Conservation (phyloP, 305 asterid genomes). For the Solanum chacoense region DNA sequence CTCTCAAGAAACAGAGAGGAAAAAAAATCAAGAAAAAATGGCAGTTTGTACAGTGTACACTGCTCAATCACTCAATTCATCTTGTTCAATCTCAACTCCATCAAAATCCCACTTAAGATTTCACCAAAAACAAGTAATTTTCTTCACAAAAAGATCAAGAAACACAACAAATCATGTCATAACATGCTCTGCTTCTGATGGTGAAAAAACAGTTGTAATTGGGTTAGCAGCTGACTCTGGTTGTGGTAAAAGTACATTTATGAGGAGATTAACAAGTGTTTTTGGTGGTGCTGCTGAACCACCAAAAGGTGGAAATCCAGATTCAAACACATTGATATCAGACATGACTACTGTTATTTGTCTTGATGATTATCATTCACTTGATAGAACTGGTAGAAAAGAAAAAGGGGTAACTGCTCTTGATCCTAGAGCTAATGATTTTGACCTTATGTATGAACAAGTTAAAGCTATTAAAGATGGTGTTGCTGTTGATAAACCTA, state of each 20-base stretch:
- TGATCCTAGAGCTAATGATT: slow-evolving; percentile 79
- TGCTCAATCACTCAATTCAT: slow-evolving; percentile 57
- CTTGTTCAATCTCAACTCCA: slow-evolving; percentile 60
- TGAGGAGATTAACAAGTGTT: slow-evolving; percentile 92
- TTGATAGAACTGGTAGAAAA: slow-evolving; percentile 83
- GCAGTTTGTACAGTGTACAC: slow-evolving; percentile 76
- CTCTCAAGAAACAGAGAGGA: slow-evolving; percentile 3
- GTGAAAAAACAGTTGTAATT: slow-evolving; percentile 55
- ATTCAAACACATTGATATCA: slow-evolving; percentile 86
- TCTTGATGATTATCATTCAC: slow-evolving; percentile 88
- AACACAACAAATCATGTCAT: slow-evolving; percentile 6
- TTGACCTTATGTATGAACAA: slow-evolving; percentile 90
- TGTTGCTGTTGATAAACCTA: slow-evolving; percentile 62
- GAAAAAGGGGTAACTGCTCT: slow-evolving; percentile 94
- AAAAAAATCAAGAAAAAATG: slow-evolving; percentile 20
- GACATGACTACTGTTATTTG: slow-evolving; percentile 91
- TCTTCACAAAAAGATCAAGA: slow-evolving; percentile 19
- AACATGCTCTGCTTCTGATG: slow-evolving; percentile 43
- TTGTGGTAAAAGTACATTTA: slow-evolving; percentile 97
- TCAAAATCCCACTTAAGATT: slow-evolving; percentile 56
- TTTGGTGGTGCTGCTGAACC: slow-evolving; percentile 99
- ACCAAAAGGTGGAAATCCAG: slow-evolving; percentile 93
- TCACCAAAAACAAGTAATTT: slow-evolving; percentile 44
- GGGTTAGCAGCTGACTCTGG: slow-evolving; percentile 96
- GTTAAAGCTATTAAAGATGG: slow-evolving; percentile 82